phyloP scores from a whole-genome alignment of 208 protist species.

The Entamoeba moshkovskii region DNA sequence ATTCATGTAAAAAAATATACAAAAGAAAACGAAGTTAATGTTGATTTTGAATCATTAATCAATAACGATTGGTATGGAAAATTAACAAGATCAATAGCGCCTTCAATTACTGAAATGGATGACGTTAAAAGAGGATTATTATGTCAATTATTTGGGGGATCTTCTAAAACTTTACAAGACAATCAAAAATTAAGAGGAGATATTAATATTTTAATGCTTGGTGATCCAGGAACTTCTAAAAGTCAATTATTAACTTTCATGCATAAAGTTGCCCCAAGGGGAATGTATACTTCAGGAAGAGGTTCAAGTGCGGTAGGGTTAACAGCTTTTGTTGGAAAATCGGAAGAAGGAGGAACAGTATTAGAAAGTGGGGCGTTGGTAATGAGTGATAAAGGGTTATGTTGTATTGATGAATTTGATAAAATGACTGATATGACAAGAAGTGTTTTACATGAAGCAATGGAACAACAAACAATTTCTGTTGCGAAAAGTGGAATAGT shows the following conservation, averaged over 20 bases:
- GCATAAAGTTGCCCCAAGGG: neutral
- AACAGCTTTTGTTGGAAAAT: constrained; percentile 85
- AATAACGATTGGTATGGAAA: constrained; percentile 33
- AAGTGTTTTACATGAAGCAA: constrained; percentile 88
- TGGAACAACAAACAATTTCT: constrained; percentile 97
- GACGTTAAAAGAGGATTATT: constrained; percentile 13
- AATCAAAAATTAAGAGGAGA: neutral
- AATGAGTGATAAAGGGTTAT: constrained; percentile 87
- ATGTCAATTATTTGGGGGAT: constrained; percentile 59
- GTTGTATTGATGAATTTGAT: constrained; percentile 99
- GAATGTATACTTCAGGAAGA: constrained; percentile 75
- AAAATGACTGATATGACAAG: constrained; percentile 94
- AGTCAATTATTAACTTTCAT: constrained; percentile 3
- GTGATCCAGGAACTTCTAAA: constrained; percentile 79
- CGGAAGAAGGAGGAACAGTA: constrained; percentile 82
- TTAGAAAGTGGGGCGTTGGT: constrained; percentile 90
- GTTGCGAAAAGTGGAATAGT: constrained; percentile 99
- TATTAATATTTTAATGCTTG: constrained; percentile 19
- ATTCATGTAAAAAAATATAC: neutral
- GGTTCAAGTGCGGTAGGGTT: constrained; percentile 90
- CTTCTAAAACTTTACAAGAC: constrained; percentile 52
- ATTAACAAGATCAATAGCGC: constrained; percentile 8
- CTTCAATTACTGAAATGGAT: constrained; percentile 41
- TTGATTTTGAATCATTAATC: neutral
- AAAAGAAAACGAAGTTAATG: neutral